Base-by-base conservation (phyloP, 805 yeast genomes). In the Hanseniaspora pseudoguilliermondii region DNA sequence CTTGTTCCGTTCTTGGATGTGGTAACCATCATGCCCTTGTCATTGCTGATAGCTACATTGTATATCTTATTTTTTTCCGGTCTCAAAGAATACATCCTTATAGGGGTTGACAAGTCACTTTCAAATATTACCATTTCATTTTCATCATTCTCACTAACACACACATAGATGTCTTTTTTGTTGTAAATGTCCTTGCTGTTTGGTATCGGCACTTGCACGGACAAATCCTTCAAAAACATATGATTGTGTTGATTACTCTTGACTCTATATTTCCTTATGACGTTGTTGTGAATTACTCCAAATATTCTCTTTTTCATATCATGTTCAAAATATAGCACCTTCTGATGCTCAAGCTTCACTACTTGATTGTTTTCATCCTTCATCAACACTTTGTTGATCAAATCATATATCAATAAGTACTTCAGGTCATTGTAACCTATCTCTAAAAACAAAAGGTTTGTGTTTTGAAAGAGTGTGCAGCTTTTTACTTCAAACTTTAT, bases 111-210 rank as follows among this genome's bases (percentile, higher is more conserved):
- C 16, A 27, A 46, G 21, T 11, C 42, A 13, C 5, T 6, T 8
- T 53, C 50, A 39, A 53, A 46, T 10, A 38, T 44, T 15, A 53
- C 32, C 25, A 53, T 13, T 23, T 53, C 47, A 6, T 42, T 42
- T n/a, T 38, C 34, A 36, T 48, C 21, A 6, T 32, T 38, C 11
- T 53, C 50, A 46, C 42, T 39, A 9, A 53, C 23, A 20, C 46
- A 44, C 15, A 46, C 15, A 29, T 36, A 53, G 4, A 36, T 21
- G 2, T 44, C 36, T 15, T 38, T 29, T 20, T 39, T 27, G 7
- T 25, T 11, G 21, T 38, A 53, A 2, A 46, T 2, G 8, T 38
- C 47, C n/a, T 29, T 46, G 10, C 47, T 46, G 8, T 9, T 7
- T 5, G 56, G 56, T 9, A 53, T n/a, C 20, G 39, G 18, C 7